Evolutionary conservation across 139 green algal species (phyloP).

Genomic region (Spirogloea muscicola): DNA sequence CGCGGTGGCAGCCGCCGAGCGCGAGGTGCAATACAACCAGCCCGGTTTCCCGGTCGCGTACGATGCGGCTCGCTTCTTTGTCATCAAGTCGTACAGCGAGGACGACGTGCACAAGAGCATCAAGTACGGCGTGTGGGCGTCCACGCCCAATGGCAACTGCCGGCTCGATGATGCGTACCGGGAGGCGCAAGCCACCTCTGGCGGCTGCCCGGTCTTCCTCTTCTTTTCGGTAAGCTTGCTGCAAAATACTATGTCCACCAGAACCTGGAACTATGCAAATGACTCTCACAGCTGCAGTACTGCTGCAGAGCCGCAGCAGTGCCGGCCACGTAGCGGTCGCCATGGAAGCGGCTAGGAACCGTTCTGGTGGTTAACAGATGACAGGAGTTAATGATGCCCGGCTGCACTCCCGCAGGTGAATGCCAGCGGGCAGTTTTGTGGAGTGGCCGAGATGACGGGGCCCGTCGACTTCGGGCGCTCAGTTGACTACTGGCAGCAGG

Average conservation of each 20-base stretch:
- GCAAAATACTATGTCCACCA: no score
- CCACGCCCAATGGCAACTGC: slow-evolving; percentile 44
- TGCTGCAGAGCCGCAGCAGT: no score
- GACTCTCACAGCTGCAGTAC: no score
- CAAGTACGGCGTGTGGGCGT: slow-evolving; percentile 50
- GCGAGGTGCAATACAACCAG: slow-evolving; percentile 28
- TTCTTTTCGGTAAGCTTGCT: slow-evolving; percentile 21
- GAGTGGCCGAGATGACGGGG: slow-evolving; percentile 49
- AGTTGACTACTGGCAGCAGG: slow-evolving; percentile 46
- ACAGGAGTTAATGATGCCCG: no score
- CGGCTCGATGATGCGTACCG: slow-evolving; percentile 38
- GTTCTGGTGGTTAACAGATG: no score
- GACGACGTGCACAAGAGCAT: slow-evolving; percentile 56
- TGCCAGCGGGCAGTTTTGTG: slow-evolving; percentile 52
- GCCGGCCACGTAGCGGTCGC: no score
- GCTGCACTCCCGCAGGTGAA: no score
- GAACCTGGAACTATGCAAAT: no score
- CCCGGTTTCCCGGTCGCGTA: slow-evolving; percentile 29
- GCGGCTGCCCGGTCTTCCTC: slow-evolving; percentile 8
- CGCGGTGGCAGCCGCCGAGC: neutral
- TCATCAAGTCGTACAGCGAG: slow-evolving; percentile 54
- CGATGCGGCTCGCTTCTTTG: slow-evolving; percentile 44
- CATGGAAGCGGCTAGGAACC: no score
- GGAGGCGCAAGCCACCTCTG: neutral
- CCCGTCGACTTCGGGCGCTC: slow-evolving; percentile 31